Evolutionary conservation across 1,139 yeast genomes (phyloP).

Genomic region (Pichia sp.): DNA sequence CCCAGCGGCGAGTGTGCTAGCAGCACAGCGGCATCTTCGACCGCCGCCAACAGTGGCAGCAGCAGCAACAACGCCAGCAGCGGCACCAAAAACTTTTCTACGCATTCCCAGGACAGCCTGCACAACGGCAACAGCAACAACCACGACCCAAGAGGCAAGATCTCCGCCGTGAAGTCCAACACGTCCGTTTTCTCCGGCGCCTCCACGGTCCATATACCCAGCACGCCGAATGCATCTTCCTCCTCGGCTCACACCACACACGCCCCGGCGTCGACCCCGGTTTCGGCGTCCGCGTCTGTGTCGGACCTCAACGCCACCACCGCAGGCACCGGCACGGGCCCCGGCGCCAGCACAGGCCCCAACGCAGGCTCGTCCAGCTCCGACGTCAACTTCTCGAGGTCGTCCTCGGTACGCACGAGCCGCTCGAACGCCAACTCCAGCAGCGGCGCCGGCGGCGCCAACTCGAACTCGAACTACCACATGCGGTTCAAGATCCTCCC

Average conservation of each 20-base stretch:
- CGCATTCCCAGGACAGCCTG: background rate
- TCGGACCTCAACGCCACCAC: background rate
- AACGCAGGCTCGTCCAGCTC: background rate
- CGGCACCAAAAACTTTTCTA: conserved; percentile 1
- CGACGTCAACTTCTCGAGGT: background rate
- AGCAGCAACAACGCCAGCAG: background rate
- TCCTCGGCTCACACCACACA: background rate
- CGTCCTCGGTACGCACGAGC: conserved; percentile 8
- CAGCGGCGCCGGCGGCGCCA: conserved; percentile 4
- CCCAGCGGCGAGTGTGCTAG: background rate
- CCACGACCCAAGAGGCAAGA: background rate
- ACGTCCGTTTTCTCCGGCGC: background rate
- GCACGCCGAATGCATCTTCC: background rate
- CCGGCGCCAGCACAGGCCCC: background rate
- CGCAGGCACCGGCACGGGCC: background rate
- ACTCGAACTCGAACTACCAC: conserved; percentile 10
- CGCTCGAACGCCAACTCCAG: background rate
- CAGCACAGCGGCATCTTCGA: background rate
- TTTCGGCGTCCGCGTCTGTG: background rate
- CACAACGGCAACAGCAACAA: background rate
- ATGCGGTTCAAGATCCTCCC: conserved; percentile 50
- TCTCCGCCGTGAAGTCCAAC: conserved; percentile 1
- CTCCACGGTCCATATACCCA: conserved; percentile 2
- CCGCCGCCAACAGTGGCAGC: background rate
- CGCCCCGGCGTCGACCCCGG: background rate